phyloP scores from a whole-genome alignment of 2,329 filamentous ascomycete genomes.

The Sporothrix euskadiensis region DNA sequence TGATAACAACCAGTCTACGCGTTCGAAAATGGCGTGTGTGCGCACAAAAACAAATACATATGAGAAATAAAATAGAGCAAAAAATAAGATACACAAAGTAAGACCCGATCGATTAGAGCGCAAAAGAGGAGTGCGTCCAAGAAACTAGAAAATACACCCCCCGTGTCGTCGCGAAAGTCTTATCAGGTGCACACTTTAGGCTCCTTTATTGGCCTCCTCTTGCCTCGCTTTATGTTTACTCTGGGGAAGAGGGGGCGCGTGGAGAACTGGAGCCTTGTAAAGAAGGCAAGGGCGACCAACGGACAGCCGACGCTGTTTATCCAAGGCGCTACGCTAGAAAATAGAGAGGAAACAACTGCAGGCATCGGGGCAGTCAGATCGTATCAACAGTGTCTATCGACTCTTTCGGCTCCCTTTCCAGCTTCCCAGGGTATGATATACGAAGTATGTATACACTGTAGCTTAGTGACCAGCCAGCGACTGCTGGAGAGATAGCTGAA shows the following conservation, averaged over 20 bases:
- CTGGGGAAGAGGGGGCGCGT: constrained; percentile 22
- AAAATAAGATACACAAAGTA: not conserved
- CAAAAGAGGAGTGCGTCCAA: constrained; percentile 12
- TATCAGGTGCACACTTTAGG: constrained; percentile 22
- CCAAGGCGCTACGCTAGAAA: constrained; percentile 18
- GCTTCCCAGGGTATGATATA: not conserved
- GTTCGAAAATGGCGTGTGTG: constrained; percentile 4
- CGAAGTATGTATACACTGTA: no score
- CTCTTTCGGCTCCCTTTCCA: not conserved
- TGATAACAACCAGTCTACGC: not conserved
- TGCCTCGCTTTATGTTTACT: not conserved
- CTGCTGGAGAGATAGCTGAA: not conserved
- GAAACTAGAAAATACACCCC: constrained; percentile 6
- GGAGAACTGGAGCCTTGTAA: constrained; percentile 13
- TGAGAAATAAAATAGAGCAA: not conserved
- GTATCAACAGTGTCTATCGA: not conserved
- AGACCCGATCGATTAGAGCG: not conserved
- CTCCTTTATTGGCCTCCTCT: not conserved
- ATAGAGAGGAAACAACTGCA: not conserved
- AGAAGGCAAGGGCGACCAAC: not conserved
- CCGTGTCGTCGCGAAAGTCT: constrained; percentile 21
- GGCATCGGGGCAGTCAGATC: not conserved
- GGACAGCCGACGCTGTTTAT: constrained; percentile 6
- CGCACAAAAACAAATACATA: constrained; percentile 24
- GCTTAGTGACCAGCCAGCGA: not conserved